phyloP scores from a whole-genome alignment of 2,329 filamentous ascomycete genomes.

The Ceratocystis eucalypticola region DNA sequence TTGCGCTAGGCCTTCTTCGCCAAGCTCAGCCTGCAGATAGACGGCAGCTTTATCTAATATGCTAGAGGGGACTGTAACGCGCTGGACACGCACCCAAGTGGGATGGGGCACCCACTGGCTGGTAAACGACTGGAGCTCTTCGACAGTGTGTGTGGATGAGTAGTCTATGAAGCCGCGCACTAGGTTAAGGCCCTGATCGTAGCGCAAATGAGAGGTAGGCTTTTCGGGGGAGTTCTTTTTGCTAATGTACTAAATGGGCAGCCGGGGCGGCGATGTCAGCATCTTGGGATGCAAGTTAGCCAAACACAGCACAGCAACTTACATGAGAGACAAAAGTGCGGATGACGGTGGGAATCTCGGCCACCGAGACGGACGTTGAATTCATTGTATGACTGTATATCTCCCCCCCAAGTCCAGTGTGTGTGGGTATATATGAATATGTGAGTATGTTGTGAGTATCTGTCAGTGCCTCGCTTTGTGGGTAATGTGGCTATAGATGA shows the following conservation, averaged over 20 bases:
- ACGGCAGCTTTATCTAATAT: conserved; percentile 53
- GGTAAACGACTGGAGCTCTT: conserved; percentile 86
- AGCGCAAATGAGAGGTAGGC: conserved; percentile 81
- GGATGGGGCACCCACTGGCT: conserved; percentile 83
- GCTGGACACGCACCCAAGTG: conserved; percentile 70
- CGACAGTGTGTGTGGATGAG: conserved; percentile 77
- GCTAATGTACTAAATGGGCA: conserved; percentile 55
- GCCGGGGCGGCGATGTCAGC: background rate
- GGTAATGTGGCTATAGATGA: background rate
- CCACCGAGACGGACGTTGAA: conserved; percentile 66
- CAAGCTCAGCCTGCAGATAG: conserved; percentile 59
- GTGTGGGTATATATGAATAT: background rate
- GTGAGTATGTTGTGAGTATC: background rate
- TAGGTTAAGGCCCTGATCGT: conserved; percentile 81
- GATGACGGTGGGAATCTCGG: conserved; percentile 76
- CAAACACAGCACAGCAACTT: conserved; percentile 26
- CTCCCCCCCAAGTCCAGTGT: background rate
- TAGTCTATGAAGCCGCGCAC: conserved; percentile 76
- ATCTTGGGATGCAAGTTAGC: background rate
- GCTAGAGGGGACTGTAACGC: conserved; percentile 50
- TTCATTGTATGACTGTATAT: conserved; percentile 33
- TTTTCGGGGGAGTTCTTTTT: conserved; percentile 47
- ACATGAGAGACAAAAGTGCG: conserved; percentile 80
- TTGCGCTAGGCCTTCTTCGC: conserved; percentile 54
- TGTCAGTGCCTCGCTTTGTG: background rate